Conservation (phyloP, 2,329 filamentous ascomycete species). For the Corynespora cassiicola region DNA sequence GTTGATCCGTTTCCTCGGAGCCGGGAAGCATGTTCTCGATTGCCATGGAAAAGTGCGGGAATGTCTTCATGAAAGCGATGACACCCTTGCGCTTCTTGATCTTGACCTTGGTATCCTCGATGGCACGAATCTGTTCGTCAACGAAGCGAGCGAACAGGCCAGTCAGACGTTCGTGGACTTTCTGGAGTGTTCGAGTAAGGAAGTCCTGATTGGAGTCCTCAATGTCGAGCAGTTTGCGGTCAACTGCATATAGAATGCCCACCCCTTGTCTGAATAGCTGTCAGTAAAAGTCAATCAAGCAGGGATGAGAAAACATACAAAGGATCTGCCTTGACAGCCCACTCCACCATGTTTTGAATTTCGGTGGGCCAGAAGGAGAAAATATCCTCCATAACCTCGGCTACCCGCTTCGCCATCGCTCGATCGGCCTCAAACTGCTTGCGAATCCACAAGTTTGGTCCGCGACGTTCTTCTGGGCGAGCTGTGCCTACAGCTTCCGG, state of each 20-base stretch:
- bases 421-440: slow-evolving; percentile 89
- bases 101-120: slow-evolving; percentile 98
- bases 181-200: slow-evolving; percentile 78
- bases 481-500: slow-evolving; percentile 75
- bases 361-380: slow-evolving; percentile 84
- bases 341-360: slow-evolving; percentile 80
- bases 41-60: slow-evolving; percentile 82
- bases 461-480: slow-evolving; percentile 71
- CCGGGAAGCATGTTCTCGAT: slow-evolving; percentile 81
- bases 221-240: slow-evolving; percentile 78
- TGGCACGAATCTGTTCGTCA: slow-evolving; percentile 92
- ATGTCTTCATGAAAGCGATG: slow-evolving; percentile 92
- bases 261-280: slow-evolving; percentile 75
- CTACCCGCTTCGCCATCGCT: slow-evolving; percentile 80
- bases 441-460: slow-evolving; percentile 74
- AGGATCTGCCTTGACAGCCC: slow-evolving; percentile 80
- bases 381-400: slow-evolving; percentile 87
- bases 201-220: slow-evolving; percentile 94
- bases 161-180: slow-evolving; percentile 76
- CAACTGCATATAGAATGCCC: slow-evolving; percentile 81
- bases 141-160: slow-evolving; percentile 85
- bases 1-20: slow-evolving; percentile 59
- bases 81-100: slow-evolving; percentile 98
- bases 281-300: slow-evolving; percentile 21
- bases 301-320: slow-evolving; percentile 64